Conservation (phyloP, 2,329 filamentous ascomycete species). For the Zelopaecilomyces penicillatus region DNA sequence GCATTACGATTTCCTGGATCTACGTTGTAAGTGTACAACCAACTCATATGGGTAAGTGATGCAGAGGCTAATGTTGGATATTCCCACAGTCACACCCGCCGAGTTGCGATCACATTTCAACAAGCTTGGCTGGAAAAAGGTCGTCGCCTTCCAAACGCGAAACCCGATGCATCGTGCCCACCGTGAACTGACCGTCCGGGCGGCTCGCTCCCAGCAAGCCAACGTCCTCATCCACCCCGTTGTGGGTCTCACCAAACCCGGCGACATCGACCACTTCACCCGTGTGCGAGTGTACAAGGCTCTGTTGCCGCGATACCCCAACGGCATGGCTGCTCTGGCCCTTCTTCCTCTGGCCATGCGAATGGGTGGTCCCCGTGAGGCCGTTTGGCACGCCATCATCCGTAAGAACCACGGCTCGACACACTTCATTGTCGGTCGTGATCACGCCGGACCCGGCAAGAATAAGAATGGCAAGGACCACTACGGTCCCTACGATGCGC, state of each 20-base stretch:
- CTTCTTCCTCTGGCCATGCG: slow-evolving; percentile 95
- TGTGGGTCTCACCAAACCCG: slow-evolving; percentile 95
- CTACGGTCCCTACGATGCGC: slow-evolving; percentile 96
- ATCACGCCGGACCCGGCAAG: slow-evolving; percentile 96
- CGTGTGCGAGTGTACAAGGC: slow-evolving; percentile 98
- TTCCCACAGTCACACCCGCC: slow-evolving; percentile 66
- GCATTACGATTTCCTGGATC: slow-evolving; percentile 97
- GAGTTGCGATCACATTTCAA: slow-evolving; percentile 96
- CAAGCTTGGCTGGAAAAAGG: slow-evolving; percentile 96
- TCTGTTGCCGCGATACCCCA: slow-evolving; percentile 90
- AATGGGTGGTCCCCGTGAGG: slow-evolving; percentile 97
- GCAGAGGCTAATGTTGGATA: not conserved
- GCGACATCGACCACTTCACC: slow-evolving; percentile 99
- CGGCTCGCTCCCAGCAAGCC: slow-evolving; percentile 88
- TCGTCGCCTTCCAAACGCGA: slow-evolving; percentile 97
- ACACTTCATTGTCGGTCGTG: slow-evolving; percentile 98
- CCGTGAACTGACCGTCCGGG: slow-evolving; percentile 93
- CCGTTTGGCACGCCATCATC: slow-evolving; percentile 99
- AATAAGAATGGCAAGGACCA: slow-evolving; percentile 80
- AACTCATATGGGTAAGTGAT: not conserved
- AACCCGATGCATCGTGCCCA: slow-evolving; percentile 99
- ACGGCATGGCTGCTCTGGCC: slow-evolving; percentile 96
- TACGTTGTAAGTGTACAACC: slow-evolving; percentile 61
- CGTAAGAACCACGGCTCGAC: slow-evolving; percentile 99
- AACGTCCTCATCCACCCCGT: slow-evolving; percentile 99